Conservation (phyloP, 441 rosid species). For the Raphanus hybrid region DNA sequence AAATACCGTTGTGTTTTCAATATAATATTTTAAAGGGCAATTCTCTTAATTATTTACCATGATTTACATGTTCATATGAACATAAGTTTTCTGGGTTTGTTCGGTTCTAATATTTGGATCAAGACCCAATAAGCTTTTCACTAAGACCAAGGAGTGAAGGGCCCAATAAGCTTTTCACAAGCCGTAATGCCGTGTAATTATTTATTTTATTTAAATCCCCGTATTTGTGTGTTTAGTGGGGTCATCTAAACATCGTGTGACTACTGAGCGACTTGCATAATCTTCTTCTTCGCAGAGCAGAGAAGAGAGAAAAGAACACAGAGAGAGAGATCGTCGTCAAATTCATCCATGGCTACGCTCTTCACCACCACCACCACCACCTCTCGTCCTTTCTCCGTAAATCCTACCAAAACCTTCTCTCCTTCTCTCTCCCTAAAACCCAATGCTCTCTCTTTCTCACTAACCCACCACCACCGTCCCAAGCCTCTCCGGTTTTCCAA, state of each 20-base stretch:
- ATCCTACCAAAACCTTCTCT: conserved; percentile 15
- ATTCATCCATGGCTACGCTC: conserved; percentile 54
- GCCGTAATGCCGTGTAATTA: neutral
- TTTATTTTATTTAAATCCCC: neutral
- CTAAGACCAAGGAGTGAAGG: neutral
- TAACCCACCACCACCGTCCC: conserved; percentile 30
- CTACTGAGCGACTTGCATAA: neutral
- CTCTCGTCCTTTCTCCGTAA: conserved; percentile 35
- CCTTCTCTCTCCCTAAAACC: conserved; percentile 23
- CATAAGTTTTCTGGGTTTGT: no score
- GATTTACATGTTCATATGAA: no score
- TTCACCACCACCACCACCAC: conserved; percentile 44
- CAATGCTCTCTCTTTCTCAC: conserved; percentile 34
- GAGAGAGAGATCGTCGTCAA: conserved; percentile 19
- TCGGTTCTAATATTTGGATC: no score
- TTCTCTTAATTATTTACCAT: no score
- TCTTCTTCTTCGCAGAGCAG: conserved; percentile 29
- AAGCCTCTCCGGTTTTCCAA: conserved; percentile 34
- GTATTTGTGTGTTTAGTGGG: neutral
- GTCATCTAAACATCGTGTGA: conserved; percentile 43
- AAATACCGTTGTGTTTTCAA: no score
- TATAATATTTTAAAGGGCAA: no score
- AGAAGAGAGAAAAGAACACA: neutral
- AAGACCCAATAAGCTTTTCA: neutral
- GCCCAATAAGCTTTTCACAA: neutral